phyloP scores from a whole-genome alignment of 2,329 filamentous ascomycete species.

The Ilyonectria destructans region DNA sequence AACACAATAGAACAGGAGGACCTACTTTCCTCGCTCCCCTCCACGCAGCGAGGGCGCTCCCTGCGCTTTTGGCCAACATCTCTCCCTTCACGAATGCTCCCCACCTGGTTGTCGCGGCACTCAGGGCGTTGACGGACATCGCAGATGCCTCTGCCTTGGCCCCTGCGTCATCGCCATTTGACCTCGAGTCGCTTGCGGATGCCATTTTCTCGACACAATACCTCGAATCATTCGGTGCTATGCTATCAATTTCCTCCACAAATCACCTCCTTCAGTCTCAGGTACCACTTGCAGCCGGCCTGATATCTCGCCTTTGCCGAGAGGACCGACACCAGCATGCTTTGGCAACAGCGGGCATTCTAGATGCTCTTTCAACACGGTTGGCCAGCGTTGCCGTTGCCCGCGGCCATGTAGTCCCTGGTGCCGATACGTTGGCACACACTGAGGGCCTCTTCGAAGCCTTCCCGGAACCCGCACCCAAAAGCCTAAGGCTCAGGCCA shows the following conservation, averaged over 20 bases:
- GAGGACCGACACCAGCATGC: conserved; percentile 79
- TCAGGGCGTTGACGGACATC: conserved; percentile 82
- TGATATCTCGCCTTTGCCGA: conserved; percentile 75
- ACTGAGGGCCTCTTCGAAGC: conserved; percentile 69
- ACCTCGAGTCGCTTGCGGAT: conserved; percentile 70
- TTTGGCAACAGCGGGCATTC: conserved; percentile 80
- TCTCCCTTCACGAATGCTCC: conserved; percentile 76
- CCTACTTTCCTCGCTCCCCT: conserved; percentile 84
- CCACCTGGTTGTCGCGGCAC: conserved; percentile 79
- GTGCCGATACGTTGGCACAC: conserved; percentile 70
- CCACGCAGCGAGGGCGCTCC: conserved; percentile 77
- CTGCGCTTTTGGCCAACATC: conserved; percentile 79
- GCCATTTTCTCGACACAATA: conserved; percentile 75
- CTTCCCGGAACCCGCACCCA: conserved; percentile 75
- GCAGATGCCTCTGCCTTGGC: conserved; percentile 75
- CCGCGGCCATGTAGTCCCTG: conserved; percentile 79
- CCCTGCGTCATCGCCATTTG: conserved; percentile 65
- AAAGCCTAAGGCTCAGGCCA: conserved; percentile 73
- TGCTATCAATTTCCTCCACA: conserved; percentile 74
- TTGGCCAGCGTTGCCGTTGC: conserved; percentile 80
- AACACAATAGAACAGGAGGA: conserved; percentile 72
- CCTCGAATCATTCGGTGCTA: conserved; percentile 74
- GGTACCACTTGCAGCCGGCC: conserved; percentile 71
- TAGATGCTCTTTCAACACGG: conserved; percentile 84
- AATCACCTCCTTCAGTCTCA: conserved; percentile 73